Evolutionary conservation across 2,329 filamentous ascomycete genomes (phyloP).

Genomic region (Penicillium expansum): DNA sequence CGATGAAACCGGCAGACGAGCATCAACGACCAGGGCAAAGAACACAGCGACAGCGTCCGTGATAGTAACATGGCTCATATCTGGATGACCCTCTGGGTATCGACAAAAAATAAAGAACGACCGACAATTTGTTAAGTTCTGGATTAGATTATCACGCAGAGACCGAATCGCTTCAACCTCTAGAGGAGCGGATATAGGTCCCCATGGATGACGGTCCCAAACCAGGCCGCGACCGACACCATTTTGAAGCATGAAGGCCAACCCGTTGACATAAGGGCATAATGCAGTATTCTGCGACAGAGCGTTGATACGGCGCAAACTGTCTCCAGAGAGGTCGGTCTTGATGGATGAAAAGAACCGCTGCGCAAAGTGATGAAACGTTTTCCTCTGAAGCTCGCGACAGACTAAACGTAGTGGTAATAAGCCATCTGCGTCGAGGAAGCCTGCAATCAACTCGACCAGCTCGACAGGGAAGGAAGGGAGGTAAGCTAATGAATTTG

Average conservation of each 20-base stretch:
- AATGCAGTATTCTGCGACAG: constrained; percentile 17
- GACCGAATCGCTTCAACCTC: constrained; percentile 18
- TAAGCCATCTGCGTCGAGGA: constrained; percentile 11
- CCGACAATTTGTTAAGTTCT: constrained; percentile 20
- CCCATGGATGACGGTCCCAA: constrained; percentile 26
- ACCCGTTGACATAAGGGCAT: constrained; percentile 17
- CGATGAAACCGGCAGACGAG: constrained; percentile 16
- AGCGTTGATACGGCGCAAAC: constrained; percentile 17
- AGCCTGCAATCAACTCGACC: constrained; percentile 17
- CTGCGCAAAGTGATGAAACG: constrained; percentile 24
- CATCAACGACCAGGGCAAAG: constrained; percentile 22
- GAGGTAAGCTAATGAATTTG: neutral
- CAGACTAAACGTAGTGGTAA: constrained; percentile 20
- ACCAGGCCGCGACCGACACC: constrained; percentile 21
- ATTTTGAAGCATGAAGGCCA: constrained; percentile 23
- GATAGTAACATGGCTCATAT: constrained; percentile 22
- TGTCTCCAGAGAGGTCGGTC: constrained; percentile 22
- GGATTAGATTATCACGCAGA: constrained; percentile 20
- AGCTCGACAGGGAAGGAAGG: constrained; percentile 21
- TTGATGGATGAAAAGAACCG: constrained; percentile 22
- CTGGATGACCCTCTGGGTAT: constrained; percentile 26
- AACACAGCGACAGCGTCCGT: constrained; percentile 25
- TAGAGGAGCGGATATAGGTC: constrained; percentile 20
- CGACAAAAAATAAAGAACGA: constrained; percentile 28
- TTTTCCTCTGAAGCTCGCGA: constrained; percentile 21